Evolutionary conservation across 2,329 filamentous ascomycete species (phyloP), one percentile per base, ranked within the genome.

Genomic region (Epichloe glyceriae): DNA sequence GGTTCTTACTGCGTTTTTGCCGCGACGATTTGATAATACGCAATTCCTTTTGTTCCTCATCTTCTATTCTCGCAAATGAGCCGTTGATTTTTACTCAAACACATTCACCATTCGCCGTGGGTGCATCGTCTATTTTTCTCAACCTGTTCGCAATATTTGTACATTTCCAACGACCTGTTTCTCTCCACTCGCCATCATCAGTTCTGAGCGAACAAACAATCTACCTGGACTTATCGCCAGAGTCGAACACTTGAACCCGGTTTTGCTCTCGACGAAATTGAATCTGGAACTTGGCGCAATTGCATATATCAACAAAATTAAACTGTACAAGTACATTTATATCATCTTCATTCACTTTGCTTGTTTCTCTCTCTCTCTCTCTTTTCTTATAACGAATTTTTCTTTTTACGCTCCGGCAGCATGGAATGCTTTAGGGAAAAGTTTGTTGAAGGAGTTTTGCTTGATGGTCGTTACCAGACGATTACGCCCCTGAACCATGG

Each of bases 401-500:
- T 17, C 38, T 46, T 8, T 33, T 30, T 37, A 22, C 22, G 44
- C 37, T 17, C 47, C 30, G 22, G 26, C 49, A 53, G 62, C 62
- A 76, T 95, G 88, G 87, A 89, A 73, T 95, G 88, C 75, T 80
- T 95, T 75, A 82, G 83, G 72, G 82, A 89, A 71, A 78, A 82
- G 64, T 93, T 95, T 71, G 74, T 82, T 64, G 75, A 82, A 69
- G 88, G 86, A 68, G 80, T 86, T 69, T 72, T 95, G 64, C 82
- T 95, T 64, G 83, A 87, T 66, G 89, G 88, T 67, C 90, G 93
- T 59, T 98, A 93, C 69, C 77, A 86, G 71, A 95, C 90, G 51
- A 78, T 96, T 63, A 87, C 90, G 59, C 90, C 93, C 52, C 85
- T 98, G 72, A 98, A 98, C 67, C 89, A 96, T 78, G 93, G 93